Percentiles rank a stretch among this genome's conserved stretches.
Conservation (phyloP, 257 asterid genomes). For the Primulina eburnea region DNA sequence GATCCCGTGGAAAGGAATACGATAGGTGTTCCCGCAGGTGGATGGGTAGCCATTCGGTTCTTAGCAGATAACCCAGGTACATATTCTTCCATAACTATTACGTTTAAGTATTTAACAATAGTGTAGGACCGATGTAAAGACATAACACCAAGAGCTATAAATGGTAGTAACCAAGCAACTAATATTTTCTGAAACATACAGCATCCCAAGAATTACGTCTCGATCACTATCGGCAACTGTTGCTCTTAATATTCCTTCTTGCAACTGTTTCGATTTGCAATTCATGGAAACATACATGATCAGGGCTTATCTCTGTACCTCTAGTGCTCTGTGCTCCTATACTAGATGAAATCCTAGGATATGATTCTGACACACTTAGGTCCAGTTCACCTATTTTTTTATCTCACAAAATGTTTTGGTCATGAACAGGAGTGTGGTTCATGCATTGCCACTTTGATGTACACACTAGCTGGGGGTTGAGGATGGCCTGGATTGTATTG, state of each 20-base stretch:
- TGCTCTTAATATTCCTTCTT: too few species aligned
- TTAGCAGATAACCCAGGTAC: slow-evolving; percentile 66
- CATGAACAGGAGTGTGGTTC: slow-evolving; percentile 57
- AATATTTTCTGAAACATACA: too few species aligned
- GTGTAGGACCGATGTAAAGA: too few species aligned
- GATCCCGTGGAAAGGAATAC: slow-evolving; percentile 76
- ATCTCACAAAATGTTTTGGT: not conserved
- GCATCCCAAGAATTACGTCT: too few species aligned
- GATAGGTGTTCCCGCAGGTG: slow-evolving; percentile 62
- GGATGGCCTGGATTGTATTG: slow-evolving; percentile 64
- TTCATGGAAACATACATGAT: too few species aligned
- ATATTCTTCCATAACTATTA: not conserved
- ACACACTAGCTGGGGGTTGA: slow-evolving; percentile 75
- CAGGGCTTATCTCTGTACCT: too few species aligned
- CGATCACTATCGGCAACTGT: too few species aligned
- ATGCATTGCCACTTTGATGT: slow-evolving; percentile 73
- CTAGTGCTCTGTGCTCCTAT: too few species aligned
- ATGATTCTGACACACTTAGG: not conserved
- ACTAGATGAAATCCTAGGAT: too few species aligned
- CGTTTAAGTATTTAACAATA: not conserved
- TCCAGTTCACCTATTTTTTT: not conserved
- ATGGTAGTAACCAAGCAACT: too few species aligned
- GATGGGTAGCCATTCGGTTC: slow-evolving; percentile 72
- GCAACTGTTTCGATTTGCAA: too few species aligned
- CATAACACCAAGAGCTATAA: too few species aligned